phyloP scores from a whole-genome alignment of 352 stramenopile genomes.

The Pythium coloratum region DNA sequence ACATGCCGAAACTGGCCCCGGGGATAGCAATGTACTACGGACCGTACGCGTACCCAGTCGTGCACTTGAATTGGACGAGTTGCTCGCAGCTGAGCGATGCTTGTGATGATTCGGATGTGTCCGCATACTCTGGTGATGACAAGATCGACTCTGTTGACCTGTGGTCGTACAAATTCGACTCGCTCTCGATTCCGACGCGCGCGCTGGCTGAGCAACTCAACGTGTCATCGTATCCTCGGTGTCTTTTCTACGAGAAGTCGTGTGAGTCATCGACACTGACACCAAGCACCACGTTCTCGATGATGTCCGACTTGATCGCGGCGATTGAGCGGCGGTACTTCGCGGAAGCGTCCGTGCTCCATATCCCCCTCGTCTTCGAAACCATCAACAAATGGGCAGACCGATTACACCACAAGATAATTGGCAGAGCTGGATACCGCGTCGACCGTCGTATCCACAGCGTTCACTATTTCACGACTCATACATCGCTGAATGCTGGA shows the following conservation, averaged over 20 bases:
- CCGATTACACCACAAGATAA: constrained; percentile 34
- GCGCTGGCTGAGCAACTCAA: constrained; percentile 15
- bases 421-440: constrained; percentile 1
- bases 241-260: constrained; percentile 29
- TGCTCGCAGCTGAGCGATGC: too few relatives aligned
- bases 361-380: constrained; percentile 16
- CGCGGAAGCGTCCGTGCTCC: not conserved
- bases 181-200: constrained; percentile 20
- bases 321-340: constrained; percentile 20
- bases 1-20: constrained; percentile 22
- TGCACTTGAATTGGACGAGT: constrained; percentile 25
- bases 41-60: constrained; percentile 45
- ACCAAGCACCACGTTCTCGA: constrained; percentile 31
- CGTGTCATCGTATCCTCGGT: constrained; percentile 25
- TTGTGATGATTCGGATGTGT: too few relatives aligned
- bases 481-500: too few relatives aligned
- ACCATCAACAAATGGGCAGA: constrained; percentile 34
- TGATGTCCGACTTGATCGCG: constrained; percentile 37
- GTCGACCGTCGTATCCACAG: constrained; percentile 20
- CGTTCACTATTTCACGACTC: constrained; percentile 10
- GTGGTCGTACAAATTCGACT: constrained; percentile 30
- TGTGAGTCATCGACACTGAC: constrained; percentile 18
- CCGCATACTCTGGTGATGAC: not conserved
- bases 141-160: constrained; percentile 5
- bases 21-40: constrained; percentile 38